A percentile compares a stretch with the other conserved stretches of the same genome.
Conservation (phyloP, 768 basidiomycete genomes). For the Boletus speciosus region DNA sequence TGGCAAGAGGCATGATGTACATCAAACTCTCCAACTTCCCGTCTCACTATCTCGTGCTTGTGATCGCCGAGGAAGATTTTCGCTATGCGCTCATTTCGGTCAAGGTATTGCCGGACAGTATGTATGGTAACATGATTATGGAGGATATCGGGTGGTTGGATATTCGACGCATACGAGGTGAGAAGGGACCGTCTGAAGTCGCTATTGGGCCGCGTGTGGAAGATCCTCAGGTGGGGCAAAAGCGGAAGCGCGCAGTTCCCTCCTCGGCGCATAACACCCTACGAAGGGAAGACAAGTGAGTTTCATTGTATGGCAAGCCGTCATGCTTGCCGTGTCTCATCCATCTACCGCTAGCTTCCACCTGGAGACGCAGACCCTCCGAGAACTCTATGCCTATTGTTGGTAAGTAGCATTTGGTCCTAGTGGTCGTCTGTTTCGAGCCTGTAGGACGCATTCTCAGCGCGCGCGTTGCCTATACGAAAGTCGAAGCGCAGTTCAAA, state of each 20-base stretch:
- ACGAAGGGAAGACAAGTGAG: slow-evolving; percentile 31
- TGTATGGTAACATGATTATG: slow-evolving; percentile 61
- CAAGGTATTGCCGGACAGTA: slow-evolving; percentile 48
- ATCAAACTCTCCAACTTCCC: slow-evolving; percentile 77
- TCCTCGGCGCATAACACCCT: neutral
- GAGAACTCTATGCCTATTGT: slow-evolving; percentile 84
- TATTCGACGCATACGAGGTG: slow-evolving; percentile 59
- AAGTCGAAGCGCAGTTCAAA: slow-evolving; percentile 86
- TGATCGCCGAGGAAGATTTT: slow-evolving; percentile 74
- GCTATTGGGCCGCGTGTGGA: slow-evolving; percentile 12
- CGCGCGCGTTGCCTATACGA: slow-evolving; percentile 86
- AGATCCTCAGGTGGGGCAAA: slow-evolving; percentile 25
- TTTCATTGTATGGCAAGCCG: neutral
- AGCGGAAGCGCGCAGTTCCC: slow-evolving; percentile 27
- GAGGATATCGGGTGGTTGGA: slow-evolving; percentile 81
- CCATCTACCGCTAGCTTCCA: slow-evolving; percentile 42
- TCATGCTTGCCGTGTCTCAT: neutral
- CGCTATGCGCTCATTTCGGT: slow-evolving; percentile 80
- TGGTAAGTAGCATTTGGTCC: slow-evolving; percentile 49
- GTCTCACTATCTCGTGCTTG: slow-evolving; percentile 79
- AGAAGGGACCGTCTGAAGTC: slow-evolving; percentile 26
- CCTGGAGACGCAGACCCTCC: slow-evolving; percentile 66
- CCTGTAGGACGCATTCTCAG: slow-evolving; percentile 34
- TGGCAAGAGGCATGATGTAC: slow-evolving; percentile 61
- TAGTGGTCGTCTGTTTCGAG: neutral